Base-by-base conservation (phyloP, 306 rosid genomes). In the Erythrophleum fordii region DNA sequence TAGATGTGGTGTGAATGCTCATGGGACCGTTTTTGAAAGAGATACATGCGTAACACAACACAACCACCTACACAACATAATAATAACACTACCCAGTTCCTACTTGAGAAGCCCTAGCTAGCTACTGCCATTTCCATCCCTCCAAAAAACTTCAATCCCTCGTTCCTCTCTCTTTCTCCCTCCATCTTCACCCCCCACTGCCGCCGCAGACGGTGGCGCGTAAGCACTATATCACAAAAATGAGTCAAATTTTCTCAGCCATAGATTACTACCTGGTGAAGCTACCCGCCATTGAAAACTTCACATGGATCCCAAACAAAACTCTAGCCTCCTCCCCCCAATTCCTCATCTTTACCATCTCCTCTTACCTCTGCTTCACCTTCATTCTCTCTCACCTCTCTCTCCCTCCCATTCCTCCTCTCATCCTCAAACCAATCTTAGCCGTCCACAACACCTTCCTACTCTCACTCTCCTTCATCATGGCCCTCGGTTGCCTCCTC, bases 401-500 rank as follows among this genome's bases (percentile, higher is more conserved):
- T 11, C 46, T 76, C 53, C 77, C 77, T 0, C 35, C 69, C 56
- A 37, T 77, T 46, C 53, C 79, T 49, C 77, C 81, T 11, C 4
- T 4, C 29, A 29, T 85, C 72, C 87, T 92, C 80, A 88, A 80
- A 35, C 80, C 90, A 5, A 82, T 92, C 88, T 31, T 89, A 3
- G 81, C 84, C 79, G 16, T 91, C 83, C 95, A 92, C 62, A 91
- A 82, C 86, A 76, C 78, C 53, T 25, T 45, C 76, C 97, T 92
- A 56, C 80, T 92, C 11, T 35, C 77, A 31, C 90, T 90, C 78
- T 92, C 97, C 64, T 71, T 85, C 69, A 45, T 28, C 73, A 92
- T 92, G 93, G 95, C 95, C 87, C 74, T 85, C 2, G 97, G 93
- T 5, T 87, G 90, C 85, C 10, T 87, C 71, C 85, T 91, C 70